Conservation (phyloP, 202 grass and related monocot species). For the Schoenoplectus triqueter region DNA sequence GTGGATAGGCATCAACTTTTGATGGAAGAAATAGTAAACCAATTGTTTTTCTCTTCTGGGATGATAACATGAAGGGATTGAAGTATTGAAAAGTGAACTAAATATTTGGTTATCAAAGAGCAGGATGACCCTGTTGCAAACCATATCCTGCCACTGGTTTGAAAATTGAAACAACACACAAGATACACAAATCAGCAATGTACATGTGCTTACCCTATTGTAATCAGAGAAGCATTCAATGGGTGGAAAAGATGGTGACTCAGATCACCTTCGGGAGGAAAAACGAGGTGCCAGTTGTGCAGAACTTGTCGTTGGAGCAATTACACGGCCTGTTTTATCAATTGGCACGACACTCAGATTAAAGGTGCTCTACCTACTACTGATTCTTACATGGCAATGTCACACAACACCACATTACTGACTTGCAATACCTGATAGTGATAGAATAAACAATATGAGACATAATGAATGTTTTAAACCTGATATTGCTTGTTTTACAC, state of each 20-base stretch:
- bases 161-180: not conserved
- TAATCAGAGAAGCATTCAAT: not conserved
- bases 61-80: not conserved
- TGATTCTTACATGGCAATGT: too few relatives aligned
- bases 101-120: not conserved
- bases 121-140: not conserved
- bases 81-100: not conserved
- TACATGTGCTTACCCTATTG: not conserved
- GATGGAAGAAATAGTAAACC: not conserved
- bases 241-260: not conserved
- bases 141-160: not conserved
- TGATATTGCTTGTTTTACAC: not conserved
- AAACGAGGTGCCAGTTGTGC: not conserved
- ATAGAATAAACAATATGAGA: too few relatives aligned
- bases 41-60: not conserved
- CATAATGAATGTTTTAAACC: not conserved
- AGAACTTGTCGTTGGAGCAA: too few relatives aligned
- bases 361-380: too few relatives aligned
- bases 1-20: not conserved
- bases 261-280: not conserved
- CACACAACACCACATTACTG: too few relatives aligned
- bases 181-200: not conserved
- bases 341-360: too few relatives aligned
- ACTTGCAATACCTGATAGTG: too few relatives aligned
- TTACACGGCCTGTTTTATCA: too few relatives aligned